A percentile compares a stretch with the other conserved stretches of the same genome.
Conservation (phyloP, 2,329 filamentous ascomycete genomes). For the Trichoderma atrobrunneum region DNA sequence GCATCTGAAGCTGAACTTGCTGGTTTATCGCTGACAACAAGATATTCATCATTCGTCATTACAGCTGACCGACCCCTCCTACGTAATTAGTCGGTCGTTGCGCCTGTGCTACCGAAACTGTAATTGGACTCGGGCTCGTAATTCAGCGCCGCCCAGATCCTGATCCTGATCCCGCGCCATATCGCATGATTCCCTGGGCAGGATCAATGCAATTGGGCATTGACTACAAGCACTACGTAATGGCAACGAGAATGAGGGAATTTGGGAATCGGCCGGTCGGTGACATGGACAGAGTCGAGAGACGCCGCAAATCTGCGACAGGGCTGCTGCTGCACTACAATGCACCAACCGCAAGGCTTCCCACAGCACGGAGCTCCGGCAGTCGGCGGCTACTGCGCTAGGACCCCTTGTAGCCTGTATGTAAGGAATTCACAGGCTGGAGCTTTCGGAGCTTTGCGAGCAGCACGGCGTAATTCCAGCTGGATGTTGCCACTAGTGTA, state of each 20-base stretch:
- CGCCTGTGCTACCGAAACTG: background rate
- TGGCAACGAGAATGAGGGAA: conserved; percentile 13
- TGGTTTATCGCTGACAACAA: background rate
- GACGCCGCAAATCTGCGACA: background rate
- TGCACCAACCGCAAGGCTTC: background rate
- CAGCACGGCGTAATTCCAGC: background rate
- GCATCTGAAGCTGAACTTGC: background rate
- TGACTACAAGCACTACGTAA: conserved; percentile 18
- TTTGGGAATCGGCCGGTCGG: background rate
- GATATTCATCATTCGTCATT: conserved; percentile 9
- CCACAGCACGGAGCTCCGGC: conserved; percentile 14
- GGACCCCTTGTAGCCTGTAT: conserved; percentile 1
- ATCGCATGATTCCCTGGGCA: background rate
- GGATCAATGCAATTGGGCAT: background rate
- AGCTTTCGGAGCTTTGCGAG: conserved; percentile 7
- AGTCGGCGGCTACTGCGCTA: conserved; percentile 12
- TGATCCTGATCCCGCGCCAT: background rate
- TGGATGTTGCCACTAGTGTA: background rate
- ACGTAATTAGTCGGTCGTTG: conserved; percentile 5
- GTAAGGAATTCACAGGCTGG: background rate
- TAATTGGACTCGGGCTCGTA: background rate
- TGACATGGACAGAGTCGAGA: background rate
- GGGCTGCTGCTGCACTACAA: background rate
- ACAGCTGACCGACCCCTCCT: conserved; percentile 11
- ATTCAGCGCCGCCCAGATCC: background rate